These are phyloP conservation scores for Teratosphaeria destructans DNA, from an alignment of 2,329 filamentous ascomycete species.

Conservation along the genomic window DNA sequence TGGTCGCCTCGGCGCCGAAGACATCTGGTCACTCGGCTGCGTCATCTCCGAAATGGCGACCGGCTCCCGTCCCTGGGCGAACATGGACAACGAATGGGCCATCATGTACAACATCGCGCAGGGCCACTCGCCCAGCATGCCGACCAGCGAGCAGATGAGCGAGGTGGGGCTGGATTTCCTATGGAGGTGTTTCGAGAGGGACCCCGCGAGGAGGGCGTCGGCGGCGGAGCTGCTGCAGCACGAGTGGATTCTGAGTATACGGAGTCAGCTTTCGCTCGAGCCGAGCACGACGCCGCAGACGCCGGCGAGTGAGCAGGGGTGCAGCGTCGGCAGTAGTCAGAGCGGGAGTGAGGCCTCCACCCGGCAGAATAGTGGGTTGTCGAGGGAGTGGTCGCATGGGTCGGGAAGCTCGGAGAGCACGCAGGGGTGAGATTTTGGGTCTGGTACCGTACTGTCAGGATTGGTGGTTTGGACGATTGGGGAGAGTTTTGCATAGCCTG, in stretches of 20 bases:
- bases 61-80: conserved; percentile 85
- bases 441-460: not conserved
- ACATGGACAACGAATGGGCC: conserved; percentile 96
- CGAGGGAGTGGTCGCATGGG: not conserved
- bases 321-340: conserved; percentile 1
- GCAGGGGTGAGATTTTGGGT: not conserved
- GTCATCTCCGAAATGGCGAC: conserved; percentile 98
- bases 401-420: not conserved
- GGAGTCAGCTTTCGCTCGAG: conserved; percentile 37
- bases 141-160: conserved; percentile 72
- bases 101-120: conserved; percentile 99
- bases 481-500: not conserved
- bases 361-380: conserved; percentile 3
- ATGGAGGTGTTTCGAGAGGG: conserved; percentile 72
- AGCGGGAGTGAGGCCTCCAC: not conserved
- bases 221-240: conserved; percentile 87
- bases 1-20: conserved; percentile 74
- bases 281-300: conserved; percentile 37
- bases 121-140: conserved; percentile 82
- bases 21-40: conserved; percentile 94
- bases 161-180: conserved; percentile 79
- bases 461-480: not conserved
- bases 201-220: conserved; percentile 66
- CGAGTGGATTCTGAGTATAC: conserved; percentile 61
- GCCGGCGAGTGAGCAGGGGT: conserved; percentile 20